Base-by-base conservation (phyloP, 768 basidiomycete species). In the Pisolithus albus region DNA sequence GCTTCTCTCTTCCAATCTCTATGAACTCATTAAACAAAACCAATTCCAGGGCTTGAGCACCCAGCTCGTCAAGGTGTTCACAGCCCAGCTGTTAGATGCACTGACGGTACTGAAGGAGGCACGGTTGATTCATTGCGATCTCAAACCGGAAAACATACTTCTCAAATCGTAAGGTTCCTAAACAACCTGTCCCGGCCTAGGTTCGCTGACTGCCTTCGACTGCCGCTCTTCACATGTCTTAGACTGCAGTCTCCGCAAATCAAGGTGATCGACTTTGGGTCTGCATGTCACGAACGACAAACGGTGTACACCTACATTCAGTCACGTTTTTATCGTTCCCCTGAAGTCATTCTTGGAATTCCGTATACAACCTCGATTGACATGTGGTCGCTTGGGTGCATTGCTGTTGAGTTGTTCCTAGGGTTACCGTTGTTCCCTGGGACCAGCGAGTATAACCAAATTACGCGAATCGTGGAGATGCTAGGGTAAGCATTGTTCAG, bases 271-370 rank as follows among this genome's bases (percentile, higher is more conserved):
- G 95, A 98, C 73, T 98, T 98, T 72, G 96, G 96, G 39, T 97
- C 94, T 5, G 93, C 96, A 16, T 99, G 96, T 66, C 94, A 97
- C 65, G 96, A 98, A 71, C 86, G 91, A 61, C 94, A 97, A 70
- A 99, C 95, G n/a, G 93, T 98, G 40, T 99, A 99, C 68, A 99
- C 96, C 4, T 99, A 99, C 72, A 98, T 99, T 66, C 96, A 99
- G 65, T 97, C 94, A 8, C 81, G 96, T 46, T 99, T 99, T 74
- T 99, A 99, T 67, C 88, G 96, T 41, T 95, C 92, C 2, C 96
- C 96, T 11, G 96, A 99, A 72, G 96, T 99, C 16, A 77, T 99
- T 26, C 76, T 99, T 23, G 93, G 93, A 13, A 84, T 97, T 67
- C 84, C 93, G 11, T 98, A 99, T 68, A 94, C 87, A 21, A 84